A percentile compares a stretch with the other conserved stretches of the same genome.
phyloP scores from a whole-genome alignment of 2,329 filamentous ascomycete genomes.

The Trichoderma cornu-damae region DNA sequence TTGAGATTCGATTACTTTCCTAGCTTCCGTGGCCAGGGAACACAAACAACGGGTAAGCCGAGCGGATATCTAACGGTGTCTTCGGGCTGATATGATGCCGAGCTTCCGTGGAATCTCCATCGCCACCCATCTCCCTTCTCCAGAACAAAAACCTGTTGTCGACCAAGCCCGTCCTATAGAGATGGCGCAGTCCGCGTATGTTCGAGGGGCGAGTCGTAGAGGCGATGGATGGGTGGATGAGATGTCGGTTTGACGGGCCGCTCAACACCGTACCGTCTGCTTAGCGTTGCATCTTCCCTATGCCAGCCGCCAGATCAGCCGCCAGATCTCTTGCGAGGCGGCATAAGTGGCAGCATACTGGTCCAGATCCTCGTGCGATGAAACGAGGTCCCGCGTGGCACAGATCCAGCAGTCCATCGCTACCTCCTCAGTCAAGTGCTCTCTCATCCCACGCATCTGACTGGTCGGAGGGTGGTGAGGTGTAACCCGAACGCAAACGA shows the following conservation, averaged over 20 bases:
- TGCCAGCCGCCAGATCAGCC: constrained; percentile 5
- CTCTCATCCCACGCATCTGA: background rate
- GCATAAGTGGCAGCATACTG: constrained; percentile 3
- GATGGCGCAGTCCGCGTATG: background rate
- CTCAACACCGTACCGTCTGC: background rate
- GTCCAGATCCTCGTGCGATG: constrained; percentile 12
- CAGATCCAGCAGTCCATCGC: constrained; percentile 31
- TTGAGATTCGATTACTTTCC: background rate
- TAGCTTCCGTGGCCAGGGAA: constrained; percentile 5
- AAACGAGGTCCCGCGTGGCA: constrained; percentile 26
- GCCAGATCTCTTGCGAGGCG: constrained; percentile 1
- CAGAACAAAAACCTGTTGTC: background rate
- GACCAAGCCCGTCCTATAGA: too few relatives aligned
- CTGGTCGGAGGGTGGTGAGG: background rate
- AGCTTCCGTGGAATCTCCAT: background rate
- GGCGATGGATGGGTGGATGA: background rate
- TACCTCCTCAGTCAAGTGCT: constrained; percentile 5
- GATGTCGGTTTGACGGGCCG: background rate
- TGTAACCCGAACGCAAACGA: constrained; percentile 4
- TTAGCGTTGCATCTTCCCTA: background rate
- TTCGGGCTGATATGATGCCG: background rate
- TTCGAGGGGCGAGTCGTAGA: background rate
- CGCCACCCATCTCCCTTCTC: background rate
- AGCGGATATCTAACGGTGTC: background rate
- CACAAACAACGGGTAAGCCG: constrained; percentile 4